Percentiles rank a stretch among this genome's conserved stretches.
These are phyloP conservation scores for Rosa persica DNA, from an alignment of 306 rosid genomes.

Conservation along the genomic window DNA sequence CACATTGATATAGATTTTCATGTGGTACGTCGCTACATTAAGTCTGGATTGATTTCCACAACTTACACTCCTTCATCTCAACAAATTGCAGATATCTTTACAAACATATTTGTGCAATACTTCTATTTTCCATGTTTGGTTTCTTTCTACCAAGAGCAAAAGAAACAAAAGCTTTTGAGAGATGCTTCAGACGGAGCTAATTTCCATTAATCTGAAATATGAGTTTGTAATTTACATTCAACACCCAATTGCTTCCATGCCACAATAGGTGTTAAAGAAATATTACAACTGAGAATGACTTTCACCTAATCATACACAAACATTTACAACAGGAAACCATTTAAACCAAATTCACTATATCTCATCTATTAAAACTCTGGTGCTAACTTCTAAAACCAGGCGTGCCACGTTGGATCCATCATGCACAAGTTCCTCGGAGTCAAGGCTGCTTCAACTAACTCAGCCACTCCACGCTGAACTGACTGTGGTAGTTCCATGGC, in stretches of 20 bases:
- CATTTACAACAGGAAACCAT: not conserved
- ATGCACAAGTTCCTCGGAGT: conserved; percentile 93
- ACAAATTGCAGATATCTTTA: too few species aligned
- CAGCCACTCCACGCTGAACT: conserved; percentile 90
- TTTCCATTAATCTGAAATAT: not conserved
- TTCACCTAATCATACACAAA: not conserved
- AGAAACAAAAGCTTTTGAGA: not conserved
- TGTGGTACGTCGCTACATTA: too few species aligned
- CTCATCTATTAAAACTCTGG: not conserved
- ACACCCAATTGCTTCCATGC: not conserved
- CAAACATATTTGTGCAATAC: too few species aligned
- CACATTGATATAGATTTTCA: too few species aligned
- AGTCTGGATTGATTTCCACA: too few species aligned
- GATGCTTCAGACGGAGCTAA: not conserved
- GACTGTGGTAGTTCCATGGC: conserved; percentile 85
- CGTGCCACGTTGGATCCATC: conserved; percentile 99
- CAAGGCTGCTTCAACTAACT: conserved; percentile 94
- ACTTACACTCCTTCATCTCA: too few species aligned
- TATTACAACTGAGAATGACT: not conserved
- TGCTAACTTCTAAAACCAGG: conserved; percentile 63
- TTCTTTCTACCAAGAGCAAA: too few species aligned
- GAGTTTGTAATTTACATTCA: conserved; percentile 10
- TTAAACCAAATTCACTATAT: not conserved
- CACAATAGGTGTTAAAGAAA: not conserved
- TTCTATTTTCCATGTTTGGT: too few species aligned